Conservation (phyloP, 495 filamentous ascomycete genomes). For the Usnea hakonensis region DNA sequence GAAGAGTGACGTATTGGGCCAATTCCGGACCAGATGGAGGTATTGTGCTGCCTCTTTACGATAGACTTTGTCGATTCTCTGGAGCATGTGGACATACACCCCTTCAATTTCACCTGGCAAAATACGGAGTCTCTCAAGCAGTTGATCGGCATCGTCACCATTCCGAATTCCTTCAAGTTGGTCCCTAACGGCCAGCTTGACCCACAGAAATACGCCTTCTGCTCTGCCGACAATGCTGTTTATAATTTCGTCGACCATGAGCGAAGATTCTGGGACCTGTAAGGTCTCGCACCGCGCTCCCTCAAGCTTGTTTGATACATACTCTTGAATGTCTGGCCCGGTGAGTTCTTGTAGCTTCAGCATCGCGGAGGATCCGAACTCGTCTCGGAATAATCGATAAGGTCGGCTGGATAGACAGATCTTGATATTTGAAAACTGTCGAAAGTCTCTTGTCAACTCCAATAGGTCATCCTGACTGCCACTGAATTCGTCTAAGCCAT, state of each 20-base stretch:
- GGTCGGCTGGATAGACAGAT: background rate
- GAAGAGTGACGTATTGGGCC: background rate
- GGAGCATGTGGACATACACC: slow-evolving; percentile 3
- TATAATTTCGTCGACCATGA: background rate
- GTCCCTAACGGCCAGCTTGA: background rate
- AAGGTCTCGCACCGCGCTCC: background rate
- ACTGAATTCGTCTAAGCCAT: background rate
- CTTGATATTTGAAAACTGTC: background rate
- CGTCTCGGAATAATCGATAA: background rate
- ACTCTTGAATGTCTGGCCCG: background rate
- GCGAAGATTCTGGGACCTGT: background rate
- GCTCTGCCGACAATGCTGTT: background rate
- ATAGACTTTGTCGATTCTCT: background rate
- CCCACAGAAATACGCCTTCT: slow-evolving; percentile 10
- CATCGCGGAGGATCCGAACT: background rate
- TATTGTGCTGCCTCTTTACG: background rate
- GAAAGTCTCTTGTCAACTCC: background rate
- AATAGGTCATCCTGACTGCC: background rate
- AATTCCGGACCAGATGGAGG: background rate
- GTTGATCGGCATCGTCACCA: background rate
- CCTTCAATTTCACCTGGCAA: slow-evolving; percentile 2
- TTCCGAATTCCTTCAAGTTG: background rate
- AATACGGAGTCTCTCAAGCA: background rate
- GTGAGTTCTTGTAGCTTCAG: background rate
- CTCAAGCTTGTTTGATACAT: background rate